Base-by-base conservation (phyloP, 2,329 filamentous ascomycete species). In the Penicillium brevicompactum region DNA sequence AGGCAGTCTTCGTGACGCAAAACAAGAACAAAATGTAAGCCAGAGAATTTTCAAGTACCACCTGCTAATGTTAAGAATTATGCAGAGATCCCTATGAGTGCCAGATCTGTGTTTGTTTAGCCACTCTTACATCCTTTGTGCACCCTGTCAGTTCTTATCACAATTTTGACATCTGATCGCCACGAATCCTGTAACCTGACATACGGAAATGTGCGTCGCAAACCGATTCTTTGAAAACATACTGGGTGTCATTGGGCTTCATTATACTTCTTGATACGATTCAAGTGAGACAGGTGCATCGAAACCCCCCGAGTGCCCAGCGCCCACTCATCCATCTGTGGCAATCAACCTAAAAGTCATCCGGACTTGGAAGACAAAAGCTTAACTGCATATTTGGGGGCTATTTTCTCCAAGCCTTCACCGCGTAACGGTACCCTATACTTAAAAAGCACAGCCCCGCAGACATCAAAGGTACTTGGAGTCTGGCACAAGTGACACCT, bases 141-240 rank as follows among this genome's bases (percentile, higher is more conserved):
- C 34, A n/a, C 34, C 14, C 2, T 37, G 6, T 37, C 34, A 37
- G 13, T 37, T 37, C 13, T n/a, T 6, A 37, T 14, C 11, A 6
- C 11, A n/a, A 37, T 37, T 37, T n/a, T n/a, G 6, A n/a, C 13
- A n/a, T 27, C 11, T 7, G 34, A 37, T n/a, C 13, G 13, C 13
- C 34, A 14, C 13, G n/a, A 34, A 11, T 9, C 11, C 8, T n/a
- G 13, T n/a, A 14, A n/a, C 13, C 6, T 37, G 13, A 5, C 13
- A 37, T 5, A 4, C 13, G 34, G 13, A 6, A n/a, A n/a, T 7
- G 3, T 37, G 13, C 13, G 1, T 37, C 34, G 14, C 13, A n/a
- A 16, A 1, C 13, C 6, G 4, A n/a, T n/a, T 2, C 5, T n/a
- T n/a, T 3, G 4, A 13, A 2, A 13, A 3, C 9, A n/a, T 31